phyloP scores from a whole-genome alignment of 441 rosid genomes.

The Oxalis stricta region DNA sequence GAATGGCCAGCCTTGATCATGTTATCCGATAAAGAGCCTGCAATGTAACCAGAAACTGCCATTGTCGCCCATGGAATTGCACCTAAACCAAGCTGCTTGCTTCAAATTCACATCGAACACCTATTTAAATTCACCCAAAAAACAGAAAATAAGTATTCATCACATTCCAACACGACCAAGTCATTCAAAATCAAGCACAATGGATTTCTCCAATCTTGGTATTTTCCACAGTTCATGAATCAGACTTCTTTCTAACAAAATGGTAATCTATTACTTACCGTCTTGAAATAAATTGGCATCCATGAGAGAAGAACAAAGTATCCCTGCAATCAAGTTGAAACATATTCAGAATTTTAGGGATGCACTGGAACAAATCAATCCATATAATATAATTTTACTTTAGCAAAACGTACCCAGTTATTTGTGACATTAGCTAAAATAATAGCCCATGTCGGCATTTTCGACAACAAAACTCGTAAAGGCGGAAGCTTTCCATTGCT shows the following conservation, averaged over 20 bases:
- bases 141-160: neutral
- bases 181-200: too few species aligned
- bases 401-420: slow-evolving; percentile 59
- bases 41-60: slow-evolving; percentile 73
- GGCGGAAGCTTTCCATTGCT: slow-evolving; percentile 30
- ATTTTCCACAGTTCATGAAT: too few species aligned
- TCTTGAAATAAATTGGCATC: slow-evolving; percentile 95
- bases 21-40: slow-evolving; percentile 55
- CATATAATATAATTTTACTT: neutral
- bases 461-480: slow-evolving; percentile 43
- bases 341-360: neutral
- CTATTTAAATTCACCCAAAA: slow-evolving; percentile 19
- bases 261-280: slow-evolving; percentile 53
- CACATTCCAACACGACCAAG: too few species aligned
- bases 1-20: slow-evolving; percentile 64
- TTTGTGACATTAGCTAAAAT: slow-evolving; percentile 72
- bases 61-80: slow-evolving; percentile 99
- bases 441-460: slow-evolving; percentile 78
- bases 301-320: slow-evolving; percentile 91
- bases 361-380: neutral
- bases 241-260: too few species aligned
- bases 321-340: slow-evolving; percentile 57
- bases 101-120: slow-evolving; percentile 72
- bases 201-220: too few species aligned
- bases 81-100: slow-evolving; percentile 96